Conservation (phyloP, 2,329 filamentous ascomycete genomes). For the Fusarium drepaniforme region DNA sequence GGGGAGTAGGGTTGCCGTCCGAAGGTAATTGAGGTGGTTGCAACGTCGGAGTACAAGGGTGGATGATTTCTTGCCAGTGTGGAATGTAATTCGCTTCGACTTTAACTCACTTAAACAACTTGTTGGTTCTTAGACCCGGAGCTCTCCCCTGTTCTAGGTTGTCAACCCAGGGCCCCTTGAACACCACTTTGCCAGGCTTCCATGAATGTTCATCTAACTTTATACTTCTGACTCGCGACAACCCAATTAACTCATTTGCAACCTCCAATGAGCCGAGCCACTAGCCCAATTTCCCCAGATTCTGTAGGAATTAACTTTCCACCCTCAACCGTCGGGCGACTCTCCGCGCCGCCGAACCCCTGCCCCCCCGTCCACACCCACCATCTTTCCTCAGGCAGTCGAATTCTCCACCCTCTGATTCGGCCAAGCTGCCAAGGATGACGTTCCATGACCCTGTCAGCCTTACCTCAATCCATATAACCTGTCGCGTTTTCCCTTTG, state of each 20-base stretch:
- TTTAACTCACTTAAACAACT: background rate
- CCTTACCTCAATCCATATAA: background rate
- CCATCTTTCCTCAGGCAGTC: slow-evolving; percentile 19
- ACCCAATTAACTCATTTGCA: background rate
- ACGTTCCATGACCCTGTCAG: background rate
- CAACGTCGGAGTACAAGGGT: background rate
- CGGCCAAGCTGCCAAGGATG: slow-evolving; percentile 11
- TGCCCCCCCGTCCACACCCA: background rate
- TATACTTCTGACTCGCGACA: background rate
- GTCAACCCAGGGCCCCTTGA: background rate
- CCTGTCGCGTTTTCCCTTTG: background rate
- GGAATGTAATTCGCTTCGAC: background rate
- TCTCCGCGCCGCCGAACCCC: background rate
- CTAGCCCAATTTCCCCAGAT: background rate
- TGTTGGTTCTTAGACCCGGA: background rate
- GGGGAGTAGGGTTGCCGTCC: background rate
- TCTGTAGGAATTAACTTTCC: background rate
- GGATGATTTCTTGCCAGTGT: background rate
- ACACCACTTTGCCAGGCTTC: background rate
- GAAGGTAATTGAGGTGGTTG: background rate
- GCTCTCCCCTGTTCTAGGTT: background rate
- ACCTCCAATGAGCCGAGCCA: background rate
- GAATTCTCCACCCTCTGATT: slow-evolving; percentile 26
- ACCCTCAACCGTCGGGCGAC: background rate
- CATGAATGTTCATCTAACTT: background rate